Evolutionary conservation across 2,329 filamentous ascomycete species (phyloP).

Genomic region (Monilinia laxa): DNA sequence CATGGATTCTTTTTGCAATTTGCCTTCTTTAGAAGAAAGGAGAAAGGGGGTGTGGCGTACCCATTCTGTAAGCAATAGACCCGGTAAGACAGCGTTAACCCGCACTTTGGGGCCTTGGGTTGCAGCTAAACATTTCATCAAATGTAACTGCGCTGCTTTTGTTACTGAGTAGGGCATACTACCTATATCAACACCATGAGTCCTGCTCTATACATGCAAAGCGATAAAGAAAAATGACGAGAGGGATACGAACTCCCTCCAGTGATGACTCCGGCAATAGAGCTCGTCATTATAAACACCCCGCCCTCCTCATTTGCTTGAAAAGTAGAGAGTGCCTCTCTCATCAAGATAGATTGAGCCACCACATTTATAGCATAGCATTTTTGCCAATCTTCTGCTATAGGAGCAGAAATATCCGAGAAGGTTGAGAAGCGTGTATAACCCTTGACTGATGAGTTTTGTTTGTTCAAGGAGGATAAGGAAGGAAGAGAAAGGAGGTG

Average conservation of each 20-base stretch:
- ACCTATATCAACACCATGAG: conserved; percentile 6
- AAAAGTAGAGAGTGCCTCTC: conserved; percentile 58
- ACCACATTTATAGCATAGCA: conserved; percentile 65
- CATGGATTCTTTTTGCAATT: too few relatives aligned
- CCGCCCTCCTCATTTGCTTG: conserved; percentile 62
- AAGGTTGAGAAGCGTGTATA: conserved; percentile 38
- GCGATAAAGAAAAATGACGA: neutral
- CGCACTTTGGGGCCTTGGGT: conserved; percentile 62
- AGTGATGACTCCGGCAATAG: conserved; percentile 51
- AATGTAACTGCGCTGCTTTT: conserved; percentile 55
- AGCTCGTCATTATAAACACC: conserved; percentile 62
- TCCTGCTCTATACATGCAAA: neutral
- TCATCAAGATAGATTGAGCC: conserved; percentile 53
- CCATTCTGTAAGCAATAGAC: conserved; percentile 65
- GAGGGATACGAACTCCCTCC: conserved; percentile 20
- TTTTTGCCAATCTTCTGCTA: conserved; percentile 33
- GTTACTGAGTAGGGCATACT: conserved; percentile 41
- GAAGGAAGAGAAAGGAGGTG: neutral
- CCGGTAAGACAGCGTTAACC: conserved; percentile 64
- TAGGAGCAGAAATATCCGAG: conserved; percentile 32
- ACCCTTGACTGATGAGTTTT: conserved; percentile 26
- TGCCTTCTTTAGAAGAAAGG: neutral
- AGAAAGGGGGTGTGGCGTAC: conserved; percentile 39
- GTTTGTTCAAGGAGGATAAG: neutral
- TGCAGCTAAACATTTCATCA: conserved; percentile 63